Evolutionary conservation across 2,329 filamentous ascomycete species (phyloP).

Genomic region (Pseudogymnoascus destructans): DNA sequence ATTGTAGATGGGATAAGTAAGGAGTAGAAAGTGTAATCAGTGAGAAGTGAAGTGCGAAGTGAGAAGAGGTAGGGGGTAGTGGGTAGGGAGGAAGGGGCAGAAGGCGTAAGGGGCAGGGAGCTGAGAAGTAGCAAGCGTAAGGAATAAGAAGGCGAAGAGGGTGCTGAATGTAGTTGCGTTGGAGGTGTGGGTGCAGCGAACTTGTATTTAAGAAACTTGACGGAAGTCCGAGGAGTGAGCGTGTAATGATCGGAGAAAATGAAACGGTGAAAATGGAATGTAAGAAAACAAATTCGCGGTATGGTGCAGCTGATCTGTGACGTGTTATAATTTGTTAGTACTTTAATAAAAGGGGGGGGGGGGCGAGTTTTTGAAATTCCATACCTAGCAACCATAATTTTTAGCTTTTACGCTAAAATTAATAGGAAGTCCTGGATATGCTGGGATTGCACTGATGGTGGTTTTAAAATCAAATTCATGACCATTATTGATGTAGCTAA

Average conservation of each 20-base stretch:
- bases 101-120: not conserved
- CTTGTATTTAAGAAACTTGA: not conserved
- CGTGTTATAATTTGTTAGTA: not conserved
- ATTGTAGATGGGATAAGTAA: not conserved
- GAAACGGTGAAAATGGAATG: not conserved
- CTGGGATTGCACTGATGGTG: not conserved
- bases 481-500: not conserved
- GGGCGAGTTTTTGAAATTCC: not conserved
- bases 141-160: not conserved
- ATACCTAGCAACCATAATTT: not conserved
- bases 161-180: not conserved
- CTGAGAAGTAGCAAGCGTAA: not conserved
- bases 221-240: not conserved
- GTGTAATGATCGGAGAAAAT: too few relatives aligned
- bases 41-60: not conserved
- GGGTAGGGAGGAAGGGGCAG: not conserved
- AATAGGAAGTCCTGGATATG: not conserved
- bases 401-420: not conserved
- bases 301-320: not conserved
- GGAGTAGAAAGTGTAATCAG: not conserved
- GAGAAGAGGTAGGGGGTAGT: not conserved
- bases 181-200: not conserved
- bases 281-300: not conserved
- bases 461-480: not conserved
- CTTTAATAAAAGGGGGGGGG: not conserved